phyloP scores from a whole-genome alignment of 208 protist genomes.

The Trypanosoma caninum region DNA sequence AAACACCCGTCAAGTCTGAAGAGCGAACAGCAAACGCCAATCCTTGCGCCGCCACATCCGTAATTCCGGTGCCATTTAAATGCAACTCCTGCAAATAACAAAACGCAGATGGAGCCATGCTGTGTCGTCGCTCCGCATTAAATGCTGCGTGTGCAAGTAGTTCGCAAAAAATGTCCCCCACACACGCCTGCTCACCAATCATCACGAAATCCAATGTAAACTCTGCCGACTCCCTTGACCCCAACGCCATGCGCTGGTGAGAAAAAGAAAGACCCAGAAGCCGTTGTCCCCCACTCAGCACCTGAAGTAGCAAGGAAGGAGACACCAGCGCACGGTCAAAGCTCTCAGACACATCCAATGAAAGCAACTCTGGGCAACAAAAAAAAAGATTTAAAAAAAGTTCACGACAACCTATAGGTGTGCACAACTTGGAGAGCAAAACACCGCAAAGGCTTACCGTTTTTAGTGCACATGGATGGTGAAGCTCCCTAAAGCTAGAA shows the following conservation, averaged over 20 bases:
- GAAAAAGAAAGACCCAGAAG: background rate
- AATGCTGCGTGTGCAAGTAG: constrained; percentile 62
- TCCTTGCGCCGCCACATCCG: constrained; percentile 48
- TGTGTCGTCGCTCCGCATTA: constrained; percentile 35
- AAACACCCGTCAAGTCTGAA: constrained; percentile 36
- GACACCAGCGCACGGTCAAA: constrained; percentile 48
- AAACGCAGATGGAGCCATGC: constrained; percentile 43
- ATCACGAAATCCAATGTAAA: constrained; percentile 42
- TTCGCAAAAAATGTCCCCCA: constrained; percentile 64
- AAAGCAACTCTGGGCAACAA: constrained; percentile 44
- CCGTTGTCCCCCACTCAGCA: constrained; percentile 23
- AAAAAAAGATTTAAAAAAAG: constrained; percentile 77
- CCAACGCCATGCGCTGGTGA: constrained; percentile 29
- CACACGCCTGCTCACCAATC: constrained; percentile 41
- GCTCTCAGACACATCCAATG: constrained; percentile 53
- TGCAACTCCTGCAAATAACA: constrained; percentile 49
- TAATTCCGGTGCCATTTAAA: constrained; percentile 55
- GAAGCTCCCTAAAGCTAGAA: constrained; percentile 37
- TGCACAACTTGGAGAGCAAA: constrained; percentile 57
- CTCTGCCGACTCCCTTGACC: constrained; percentile 29
- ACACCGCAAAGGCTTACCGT: constrained; percentile 45
- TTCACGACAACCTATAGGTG: constrained; percentile 54
- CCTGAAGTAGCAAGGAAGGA: constrained; percentile 16
- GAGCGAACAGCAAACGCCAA: constrained; percentile 43
- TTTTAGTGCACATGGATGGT: constrained; percentile 31